Base-by-base conservation (phyloP, 208 protist genomes). In the Acanthamoeba lenticulata region DNA sequence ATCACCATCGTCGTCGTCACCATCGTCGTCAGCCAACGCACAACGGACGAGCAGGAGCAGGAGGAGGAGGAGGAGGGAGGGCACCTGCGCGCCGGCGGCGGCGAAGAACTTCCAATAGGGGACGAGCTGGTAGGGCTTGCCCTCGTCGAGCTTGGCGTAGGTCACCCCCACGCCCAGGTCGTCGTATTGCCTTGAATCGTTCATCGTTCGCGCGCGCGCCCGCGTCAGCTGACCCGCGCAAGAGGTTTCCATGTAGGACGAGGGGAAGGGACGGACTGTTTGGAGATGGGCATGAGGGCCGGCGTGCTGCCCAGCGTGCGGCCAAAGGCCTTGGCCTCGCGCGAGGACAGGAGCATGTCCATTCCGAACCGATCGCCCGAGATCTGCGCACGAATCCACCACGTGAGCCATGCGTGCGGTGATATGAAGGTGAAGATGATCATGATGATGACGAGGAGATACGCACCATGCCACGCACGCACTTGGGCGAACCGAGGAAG, bases 401-500 rank as follows among this genome's bases (percentile, higher is more conserved):
- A 52, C 9, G 45, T 52, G 9, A 52, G 45, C 45, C n/a, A n/a
- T n/a, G n/a, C n/a, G n/a, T n/a, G n/a, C n/a, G n/a, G n/a, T n/a
- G n/a, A n/a, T n/a, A n/a, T 83, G 38, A 29, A 5, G n/a, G 27
- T 6, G 34, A 47, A 27, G n/a, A n/a, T n/a, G n/a, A n/a, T n/a
- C n/a, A n/a, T n/a, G n/a, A n/a, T n/a, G n/a, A n/a, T n/a, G n/a
- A n/a, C n/a, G n/a, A n/a, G n/a, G n/a, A n/a, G 5, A 4, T 1
- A n/a, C 34, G 42, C 34, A 86, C 77, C 77, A 86, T 86, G 77
- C 90, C 65, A 81, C 90, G 90, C 29, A 72, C 45, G 45, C 44
- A 57, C 45, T 94, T 94, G 90, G 90, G 60, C 32, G 52, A 44
- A 13, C 90, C 90, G 29, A 94, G 17, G 45, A 47, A 94, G 2